Evolutionary conservation across 2,329 filamentous ascomycete species (phyloP), one percentile per base, ranked within the genome.

Genomic region (Sarocladium kiliense): DNA sequence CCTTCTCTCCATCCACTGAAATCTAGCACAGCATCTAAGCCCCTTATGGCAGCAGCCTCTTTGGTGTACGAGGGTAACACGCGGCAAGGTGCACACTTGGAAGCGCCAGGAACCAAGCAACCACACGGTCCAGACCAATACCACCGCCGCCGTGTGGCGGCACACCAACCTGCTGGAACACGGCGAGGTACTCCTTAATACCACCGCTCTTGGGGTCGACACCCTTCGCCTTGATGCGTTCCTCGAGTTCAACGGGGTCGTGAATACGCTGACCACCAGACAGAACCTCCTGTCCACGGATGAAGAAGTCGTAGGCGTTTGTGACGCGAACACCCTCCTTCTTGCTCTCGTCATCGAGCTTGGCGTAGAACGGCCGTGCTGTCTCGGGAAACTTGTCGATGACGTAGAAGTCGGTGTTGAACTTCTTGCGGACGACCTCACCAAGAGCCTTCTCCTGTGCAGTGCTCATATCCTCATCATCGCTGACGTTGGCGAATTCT

Each of bases 371-470:
- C n/a, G 93, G 93, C 27, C 94, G 84, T 19, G 94, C 89, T 36
- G 79, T 78, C 71, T 94, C 85, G 44, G 94, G 94, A 79, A 96
- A 99, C 74, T 97, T 94, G 78, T 97, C 93, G 59, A 99, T 82
- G 21, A 95, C 87, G 76, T 96, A 97, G 76, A 97, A 97, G 75
- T 99, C 94, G 58, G 91, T 94, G 68, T 88, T 83, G 80, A 88
- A 96, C 75, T 96, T 97, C 64, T 89, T 81, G 56, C 89, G 87
- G 61, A 97, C 84, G 49, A 97, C 79, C 25, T 85, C 86, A 56
- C 94, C 94, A 9, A 97, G 85, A n/a, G 87, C 89, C 74, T 92
- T 92, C 71, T 94, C 89, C 66, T 93, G 87, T 0, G 89, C 85
- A 0, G 89, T 94, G 66, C 75, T 82, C 77, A 93, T 85, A 65